Evolutionary conservation across 1,139 yeast species (phyloP).

Genomic region (Chernovozyma aurita): DNA sequence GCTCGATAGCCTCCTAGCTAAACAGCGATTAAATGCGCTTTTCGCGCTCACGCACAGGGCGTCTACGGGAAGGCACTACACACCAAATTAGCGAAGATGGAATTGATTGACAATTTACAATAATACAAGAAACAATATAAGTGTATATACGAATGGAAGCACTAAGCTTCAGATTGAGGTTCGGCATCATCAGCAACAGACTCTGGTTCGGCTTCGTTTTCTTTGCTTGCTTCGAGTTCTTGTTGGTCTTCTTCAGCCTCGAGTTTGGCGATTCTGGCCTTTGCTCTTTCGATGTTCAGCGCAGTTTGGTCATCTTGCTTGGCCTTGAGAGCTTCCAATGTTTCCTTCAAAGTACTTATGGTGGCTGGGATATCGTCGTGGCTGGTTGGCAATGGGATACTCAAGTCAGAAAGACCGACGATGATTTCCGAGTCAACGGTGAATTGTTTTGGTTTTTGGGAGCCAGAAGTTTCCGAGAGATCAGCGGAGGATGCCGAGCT

Average conservation of each 20-base stretch:
- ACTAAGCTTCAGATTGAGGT: neutral
- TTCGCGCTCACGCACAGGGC: no score
- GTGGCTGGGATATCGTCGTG: constrained; percentile 69
- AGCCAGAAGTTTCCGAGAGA: no score
- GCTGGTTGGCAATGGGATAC: constrained; percentile 75
- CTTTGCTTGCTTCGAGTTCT: constrained; percentile 13
- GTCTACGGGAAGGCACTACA: no score
- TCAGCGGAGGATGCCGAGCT: no score
- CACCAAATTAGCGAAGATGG: no score
- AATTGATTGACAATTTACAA: no score
- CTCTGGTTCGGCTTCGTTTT: constrained; percentile 7
- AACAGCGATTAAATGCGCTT: no score
- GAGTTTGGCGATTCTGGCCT: constrained; percentile 68
- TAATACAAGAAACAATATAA: no score
- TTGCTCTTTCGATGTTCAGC: constrained; percentile 68
- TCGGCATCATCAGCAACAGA: neutral
- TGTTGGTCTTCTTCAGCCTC: constrained; percentile 34
- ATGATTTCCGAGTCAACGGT: constrained; percentile 79
- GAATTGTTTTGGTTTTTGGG: constrained; percentile 45
- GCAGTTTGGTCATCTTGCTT: constrained; percentile 82
- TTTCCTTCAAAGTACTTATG: constrained; percentile 65
- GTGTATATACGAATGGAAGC: no score
- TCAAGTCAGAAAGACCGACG: constrained; percentile 71
- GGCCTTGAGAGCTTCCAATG: constrained; percentile 63
- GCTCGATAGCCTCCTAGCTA: no score